A percentile compares a stretch with the other conserved stretches of the same genome.
Conservation (phyloP, 2,329 filamentous ascomycete genomes). For the Coniochaeta sp. region DNA sequence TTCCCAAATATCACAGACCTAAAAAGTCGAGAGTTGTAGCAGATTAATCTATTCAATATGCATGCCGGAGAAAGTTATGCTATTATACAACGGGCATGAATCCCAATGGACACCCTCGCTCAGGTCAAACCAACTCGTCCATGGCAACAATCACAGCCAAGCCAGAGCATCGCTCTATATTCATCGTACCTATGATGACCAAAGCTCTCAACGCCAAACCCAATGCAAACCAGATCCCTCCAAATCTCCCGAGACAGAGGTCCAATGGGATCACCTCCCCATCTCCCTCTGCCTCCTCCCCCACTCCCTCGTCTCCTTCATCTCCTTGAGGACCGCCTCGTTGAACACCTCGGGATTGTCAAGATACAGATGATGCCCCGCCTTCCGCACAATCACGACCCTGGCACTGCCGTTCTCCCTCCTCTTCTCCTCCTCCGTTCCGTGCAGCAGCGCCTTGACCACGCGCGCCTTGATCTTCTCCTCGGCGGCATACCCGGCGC, state of each 20-base stretch:
- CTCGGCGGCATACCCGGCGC: constrained; percentile 72
- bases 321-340: constrained; percentile 39
- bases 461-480: constrained; percentile 69
- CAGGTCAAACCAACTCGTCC: background rate
- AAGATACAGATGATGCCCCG: constrained; percentile 53
- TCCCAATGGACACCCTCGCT: background rate
- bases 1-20: too few relatives aligned
- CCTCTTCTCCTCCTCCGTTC: constrained; percentile 58
- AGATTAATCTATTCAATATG: background rate
- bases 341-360: constrained; percentile 55
- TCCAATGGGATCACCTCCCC: too few relatives aligned
- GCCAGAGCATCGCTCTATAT: background rate
- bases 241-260: too few relatives aligned
- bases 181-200: background rate
- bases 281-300: background rate
- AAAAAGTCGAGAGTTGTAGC: too few relatives aligned
- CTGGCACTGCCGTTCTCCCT: constrained; percentile 74
- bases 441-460: constrained; percentile 49
- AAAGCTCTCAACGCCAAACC: background rate
- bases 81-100: background rate
- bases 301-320: constrained; percentile 38
- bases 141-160: background rate
- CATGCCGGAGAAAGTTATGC: background rate
- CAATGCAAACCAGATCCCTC: too few relatives aligned
- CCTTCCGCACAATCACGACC: constrained; percentile 65